Percentiles rank a stretch among this genome's conserved stretches.
Evolutionary conservation across 2,329 filamentous ascomycete genomes (phyloP).

Genomic region (Coniochaeta sp.): DNA sequence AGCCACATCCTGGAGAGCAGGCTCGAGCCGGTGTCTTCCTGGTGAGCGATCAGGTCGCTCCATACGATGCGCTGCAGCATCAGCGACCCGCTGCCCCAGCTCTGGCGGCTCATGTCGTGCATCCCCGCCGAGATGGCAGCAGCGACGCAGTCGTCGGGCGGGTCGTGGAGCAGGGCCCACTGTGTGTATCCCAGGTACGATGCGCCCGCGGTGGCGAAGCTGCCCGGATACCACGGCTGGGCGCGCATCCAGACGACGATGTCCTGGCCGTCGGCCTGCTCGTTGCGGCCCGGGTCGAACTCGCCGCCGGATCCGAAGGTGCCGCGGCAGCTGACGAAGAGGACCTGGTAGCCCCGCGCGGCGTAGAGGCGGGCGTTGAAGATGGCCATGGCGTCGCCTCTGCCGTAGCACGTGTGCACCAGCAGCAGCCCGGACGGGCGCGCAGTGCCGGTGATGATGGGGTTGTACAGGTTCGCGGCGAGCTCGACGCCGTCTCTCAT

Average conservation of each 20-base stretch:
- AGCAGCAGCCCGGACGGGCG: neutral
- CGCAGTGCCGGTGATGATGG: conserved; percentile 4
- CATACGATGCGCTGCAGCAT: conserved; percentile 4
- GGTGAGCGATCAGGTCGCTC: neutral
- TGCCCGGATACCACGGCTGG: conserved; percentile 14
- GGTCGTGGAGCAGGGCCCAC: conserved; percentile 12
- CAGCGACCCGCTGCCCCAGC: conserved; percentile 11
- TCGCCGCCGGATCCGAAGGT: conserved; percentile 13
- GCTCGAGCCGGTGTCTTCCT: neutral
- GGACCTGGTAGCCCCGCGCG: conserved; percentile 15
- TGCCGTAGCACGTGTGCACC: conserved; percentile 9
- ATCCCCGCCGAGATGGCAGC: conserved; percentile 5
- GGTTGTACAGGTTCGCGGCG: conserved; percentile 12
- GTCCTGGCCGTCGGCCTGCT: conserved; percentile 7
- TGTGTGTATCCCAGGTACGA: conserved; percentile 13
- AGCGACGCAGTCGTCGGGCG: conserved; percentile 9
- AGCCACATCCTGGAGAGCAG: neutral
- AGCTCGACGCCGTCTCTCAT: conserved; percentile 10
- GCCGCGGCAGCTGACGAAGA: conserved; percentile 12
- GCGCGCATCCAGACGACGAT: conserved; percentile 13
- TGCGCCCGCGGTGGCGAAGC: conserved; percentile 11
- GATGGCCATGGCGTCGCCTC: conserved; percentile 3
- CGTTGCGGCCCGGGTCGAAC: conserved; percentile 5
- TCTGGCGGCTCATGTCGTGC: conserved; percentile 7
- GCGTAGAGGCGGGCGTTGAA: conserved; percentile 8